phyloP scores from a whole-genome alignment of 2,329 filamentous ascomycete species.

The Ophiocordyceps polyrhachis-furcata region DNA sequence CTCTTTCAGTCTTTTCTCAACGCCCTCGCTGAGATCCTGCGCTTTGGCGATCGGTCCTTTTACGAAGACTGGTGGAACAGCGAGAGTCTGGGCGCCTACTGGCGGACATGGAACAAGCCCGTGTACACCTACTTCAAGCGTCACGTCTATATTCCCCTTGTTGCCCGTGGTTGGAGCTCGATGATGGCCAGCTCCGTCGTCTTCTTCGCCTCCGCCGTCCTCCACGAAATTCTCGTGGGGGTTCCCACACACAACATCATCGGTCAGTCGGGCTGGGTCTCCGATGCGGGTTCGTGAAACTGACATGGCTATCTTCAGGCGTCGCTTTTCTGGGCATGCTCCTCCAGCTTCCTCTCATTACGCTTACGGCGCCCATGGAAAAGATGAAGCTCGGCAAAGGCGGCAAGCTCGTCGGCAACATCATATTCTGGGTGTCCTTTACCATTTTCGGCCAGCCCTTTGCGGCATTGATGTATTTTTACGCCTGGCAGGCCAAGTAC shows the following conservation, averaged over 20 bases:
- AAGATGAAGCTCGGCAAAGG: constrained; percentile 52
- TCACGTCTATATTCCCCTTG: constrained; percentile 77
- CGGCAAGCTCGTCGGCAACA: constrained; percentile 71
- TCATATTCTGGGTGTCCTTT: constrained; percentile 92
- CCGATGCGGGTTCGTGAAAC: neutral
- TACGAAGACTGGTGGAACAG: constrained; percentile 99
- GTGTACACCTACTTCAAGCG: constrained; percentile 94
- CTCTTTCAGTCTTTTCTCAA: constrained; percentile 89
- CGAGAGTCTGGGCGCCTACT: constrained; percentile 69
- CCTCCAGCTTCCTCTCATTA: constrained; percentile 75
- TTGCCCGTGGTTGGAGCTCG: constrained; percentile 65
- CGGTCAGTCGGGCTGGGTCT: constrained; percentile 28
- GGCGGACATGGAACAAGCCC: constrained; percentile 95
- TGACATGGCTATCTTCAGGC: constrained; percentile 27
- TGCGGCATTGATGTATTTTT: constrained; percentile 85
- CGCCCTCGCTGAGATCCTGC: constrained; percentile 72
- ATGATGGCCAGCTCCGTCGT: constrained; percentile 57
- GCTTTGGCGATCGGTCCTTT: constrained; percentile 84
- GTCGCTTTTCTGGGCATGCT: constrained; percentile 93
- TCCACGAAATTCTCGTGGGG: constrained; percentile 86
- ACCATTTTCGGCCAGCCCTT: constrained; percentile 90
- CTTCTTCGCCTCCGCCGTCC: constrained; percentile 70
- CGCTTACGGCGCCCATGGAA: constrained; percentile 59
- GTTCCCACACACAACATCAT: constrained; percentile 89
- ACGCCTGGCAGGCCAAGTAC: constrained; percentile 97